phyloP scores from a whole-genome alignment of 2,329 filamentous ascomycete genomes.

The Ophidiomyces ophidiicola region DNA sequence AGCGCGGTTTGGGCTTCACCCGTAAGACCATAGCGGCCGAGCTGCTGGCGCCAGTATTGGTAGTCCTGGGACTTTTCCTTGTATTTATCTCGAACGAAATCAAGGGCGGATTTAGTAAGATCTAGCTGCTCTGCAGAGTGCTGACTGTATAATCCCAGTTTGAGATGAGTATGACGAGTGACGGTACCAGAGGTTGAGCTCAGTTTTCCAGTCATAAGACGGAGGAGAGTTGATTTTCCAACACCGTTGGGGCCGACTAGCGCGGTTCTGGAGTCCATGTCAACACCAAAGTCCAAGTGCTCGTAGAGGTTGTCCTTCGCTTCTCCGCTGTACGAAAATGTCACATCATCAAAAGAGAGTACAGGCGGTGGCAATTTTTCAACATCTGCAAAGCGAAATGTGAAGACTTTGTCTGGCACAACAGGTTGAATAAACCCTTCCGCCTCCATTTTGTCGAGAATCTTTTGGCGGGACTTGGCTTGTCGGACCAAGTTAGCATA shows the following conservation, averaged over 20 bases:
- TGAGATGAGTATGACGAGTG: slow-evolving; percentile 90
- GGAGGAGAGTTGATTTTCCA: slow-evolving; percentile 99
- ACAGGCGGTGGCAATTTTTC: slow-evolving; percentile 98
- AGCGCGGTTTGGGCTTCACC: slow-evolving; percentile 91
- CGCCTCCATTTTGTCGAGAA: slow-evolving; percentile 99
- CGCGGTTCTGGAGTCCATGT: slow-evolving; percentile 98
- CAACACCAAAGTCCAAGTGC: slow-evolving; percentile 93
- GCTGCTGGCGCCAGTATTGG: slow-evolving; percentile 98
- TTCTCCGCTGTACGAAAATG: slow-evolving; percentile 93
- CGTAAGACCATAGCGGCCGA: slow-evolving; percentile 83
- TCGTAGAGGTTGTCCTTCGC: slow-evolving; percentile 86
- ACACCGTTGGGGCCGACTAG: slow-evolving; percentile 98
- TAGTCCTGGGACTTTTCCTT: slow-evolving; percentile 81
- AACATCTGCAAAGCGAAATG: slow-evolving; percentile 95
- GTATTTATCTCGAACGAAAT: slow-evolving; percentile 97
- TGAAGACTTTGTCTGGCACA: slow-evolving; percentile 73
- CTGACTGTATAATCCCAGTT: slow-evolving; percentile 95
- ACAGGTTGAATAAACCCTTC: slow-evolving; percentile 97
- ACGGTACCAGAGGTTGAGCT: slow-evolving; percentile 72
- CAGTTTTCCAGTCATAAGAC: slow-evolving; percentile 99
- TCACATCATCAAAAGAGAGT: slow-evolving; percentile 90
- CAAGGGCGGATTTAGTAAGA: slow-evolving; percentile 90
- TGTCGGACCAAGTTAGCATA: slow-evolving; percentile 98
- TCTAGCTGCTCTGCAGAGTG: slow-evolving; percentile 98
- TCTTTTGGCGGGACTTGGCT: slow-evolving; percentile 99